Base-by-base conservation (phyloP, 805 yeast species). In the Sugiyamaella floridensis region DNA sequence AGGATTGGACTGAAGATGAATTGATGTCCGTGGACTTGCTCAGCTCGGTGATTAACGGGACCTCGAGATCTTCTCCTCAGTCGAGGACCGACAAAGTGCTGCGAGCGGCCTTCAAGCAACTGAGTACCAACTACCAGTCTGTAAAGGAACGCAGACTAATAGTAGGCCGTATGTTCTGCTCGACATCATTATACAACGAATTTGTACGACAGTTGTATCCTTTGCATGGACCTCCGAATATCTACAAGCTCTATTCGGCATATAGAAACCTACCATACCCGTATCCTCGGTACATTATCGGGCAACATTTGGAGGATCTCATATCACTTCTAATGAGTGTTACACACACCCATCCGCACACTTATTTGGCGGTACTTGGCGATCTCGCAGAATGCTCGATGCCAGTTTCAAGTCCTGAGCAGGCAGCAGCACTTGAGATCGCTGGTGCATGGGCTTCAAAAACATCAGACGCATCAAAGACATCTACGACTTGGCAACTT, bases 181-280 rank as follows among this genome's bases (percentile, higher is more conserved):
- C 63, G 1, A 52, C 52, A 10, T 10, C 29, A 0, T 26, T 28
- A 1, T 67, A 67, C 50, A 56, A 53, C 43, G 40, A 49, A 2
- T 66, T 67, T 34, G 47, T 66, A 9, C 41, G 58, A 26, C 45
- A 55, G 15, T 51, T 67, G 40, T 60, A 60, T 43, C 47, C 51
- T 4, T 37, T 14, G 10, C 34, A 22, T 10, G 49, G 52, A 11
- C 28, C 19, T 5, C 45, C 44, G 8, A 44, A 52, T 40, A 58
- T 56, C 43, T 44, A 49, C 12, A 29, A 43, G n/a, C 49, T 67
- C 8, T 64, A 52, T 41, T 44, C 53, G 1, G 62, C 61, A 2
- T 70, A 69, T 54, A 41, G 59, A 12, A 26, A 49, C 1, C 51
- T 72, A 4, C 76, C 76, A 2, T 43, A 54, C 16, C 72, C 71